phyloP scores from a whole-genome alignment of 169 alveolate genomes.

The Cytauxzoon felis region DNA sequence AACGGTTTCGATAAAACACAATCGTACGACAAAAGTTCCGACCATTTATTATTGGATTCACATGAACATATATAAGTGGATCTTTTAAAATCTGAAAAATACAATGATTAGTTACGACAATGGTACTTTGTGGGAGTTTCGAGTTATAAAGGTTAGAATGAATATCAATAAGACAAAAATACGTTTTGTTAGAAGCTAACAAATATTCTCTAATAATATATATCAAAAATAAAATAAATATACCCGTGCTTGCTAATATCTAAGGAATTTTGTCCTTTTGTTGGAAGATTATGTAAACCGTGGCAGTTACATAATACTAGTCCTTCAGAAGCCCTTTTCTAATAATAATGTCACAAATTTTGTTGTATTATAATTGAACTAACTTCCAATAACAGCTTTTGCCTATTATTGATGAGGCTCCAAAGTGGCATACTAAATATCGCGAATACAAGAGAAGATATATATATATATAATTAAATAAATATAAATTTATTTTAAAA shows the following conservation, averaged over 20 bases:
- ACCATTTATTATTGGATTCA: neutral
- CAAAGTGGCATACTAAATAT: neutral
- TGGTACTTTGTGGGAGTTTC: constrained; percentile 10
- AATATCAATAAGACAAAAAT: constrained; percentile 20
- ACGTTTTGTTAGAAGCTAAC: constrained; percentile 26
- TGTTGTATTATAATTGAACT: neutral
- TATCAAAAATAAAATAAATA: constrained; percentile 4
- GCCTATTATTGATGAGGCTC: neutral
- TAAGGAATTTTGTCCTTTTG: constrained; percentile 4
- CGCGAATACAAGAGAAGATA: neutral
- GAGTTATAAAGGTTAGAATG: constrained; percentile 15
- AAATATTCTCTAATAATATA: constrained; percentile 18
- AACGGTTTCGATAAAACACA: constrained; percentile 17
- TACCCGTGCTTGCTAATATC: constrained; percentile 24
- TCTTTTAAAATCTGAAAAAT: neutral
- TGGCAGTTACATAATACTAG: constrained; percentile 13
- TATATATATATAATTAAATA: neutral
- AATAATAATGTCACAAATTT: constrained; percentile 1
- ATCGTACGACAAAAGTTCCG: constrained; percentile 28
- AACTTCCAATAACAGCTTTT: neutral
- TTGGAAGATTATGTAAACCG: constrained; percentile 32
- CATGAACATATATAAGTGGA: constrained; percentile 17
- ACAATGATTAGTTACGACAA: neutral
- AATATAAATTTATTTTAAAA: neutral
- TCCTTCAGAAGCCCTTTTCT: neutral